Evolutionary conservation across 2,329 filamentous ascomycete species (phyloP), one percentile per base, ranked within the genome.

Genomic region (Colletotrichum eleusines): DNA sequence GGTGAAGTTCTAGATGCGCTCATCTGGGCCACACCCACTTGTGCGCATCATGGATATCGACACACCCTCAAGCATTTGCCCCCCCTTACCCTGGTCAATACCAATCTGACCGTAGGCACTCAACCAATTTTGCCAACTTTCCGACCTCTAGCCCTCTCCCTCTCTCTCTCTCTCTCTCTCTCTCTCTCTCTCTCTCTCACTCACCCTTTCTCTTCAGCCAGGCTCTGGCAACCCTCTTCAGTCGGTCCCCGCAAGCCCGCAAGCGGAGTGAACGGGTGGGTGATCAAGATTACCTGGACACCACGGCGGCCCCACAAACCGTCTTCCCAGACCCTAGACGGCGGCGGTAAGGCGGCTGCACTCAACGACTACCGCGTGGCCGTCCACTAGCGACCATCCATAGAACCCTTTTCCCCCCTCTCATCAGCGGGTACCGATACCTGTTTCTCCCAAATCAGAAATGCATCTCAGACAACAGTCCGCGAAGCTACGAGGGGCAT

Each of bases 321-420:
- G 69, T 69, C 35, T 71, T 59, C 58, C 69, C 53, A 63, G 59
- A 71, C 44, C 69, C 69, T 69, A 50, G 64, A 35, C 53, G 50
- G 28, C 64, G 64, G 69, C 69, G 69, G 69, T 69, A 71, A 63
- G 69, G 69, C 69, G 69, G 69, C 69, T 71, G 69, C 69, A 71
- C 64, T 63, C 59, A 46, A 71, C 69, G 69, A 71, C 69, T 71
- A 71, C 69, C 69, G 69, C 69, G 64, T 71, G 69, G 69, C 59
- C 46, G 48, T 59, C 58, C 53, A 71, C 62, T 59, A 38, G 59
- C 64, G 44, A 51, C 58, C 68, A 63, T 71, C 23, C 38, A 68
- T 71, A 44, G 68, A 68, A 67, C 50, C 58, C 42, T 44, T 2
- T 20, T 48, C 42, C 46, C 20, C 60, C 48, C 42, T 54, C 60